Percentiles rank a stretch among this genome's conserved stretches.
Evolutionary conservation across 1,284 basidiomycete genomes (phyloP).

Genomic region (Malassezia sp.): DNA sequence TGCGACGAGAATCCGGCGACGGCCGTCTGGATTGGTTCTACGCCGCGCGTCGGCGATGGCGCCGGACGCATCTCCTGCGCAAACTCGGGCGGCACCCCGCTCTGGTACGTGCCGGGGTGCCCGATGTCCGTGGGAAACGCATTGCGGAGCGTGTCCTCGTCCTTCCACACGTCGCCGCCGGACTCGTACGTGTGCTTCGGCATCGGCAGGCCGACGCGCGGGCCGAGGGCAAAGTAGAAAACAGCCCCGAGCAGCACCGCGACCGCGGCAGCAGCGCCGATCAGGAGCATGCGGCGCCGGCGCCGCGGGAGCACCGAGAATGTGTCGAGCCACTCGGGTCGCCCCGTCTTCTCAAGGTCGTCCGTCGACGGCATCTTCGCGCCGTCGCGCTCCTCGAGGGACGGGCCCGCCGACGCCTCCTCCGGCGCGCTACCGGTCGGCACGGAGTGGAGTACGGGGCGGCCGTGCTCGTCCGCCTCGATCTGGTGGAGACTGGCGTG

Average conservation of each 20-base stretch:
- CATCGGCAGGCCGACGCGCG: constrained; percentile 10
- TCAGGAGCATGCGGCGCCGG: not conserved
- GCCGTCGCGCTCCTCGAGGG: not conserved
- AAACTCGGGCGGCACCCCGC: constrained; percentile 28
- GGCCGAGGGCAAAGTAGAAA: constrained; percentile 32
- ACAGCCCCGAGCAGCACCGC: constrained; percentile 20
- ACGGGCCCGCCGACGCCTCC: not conserved
- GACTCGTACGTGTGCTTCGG: constrained; percentile 17
- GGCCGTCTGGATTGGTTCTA: constrained; percentile 31
- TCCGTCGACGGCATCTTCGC: not conserved
- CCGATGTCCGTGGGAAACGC: constrained; percentile 35
- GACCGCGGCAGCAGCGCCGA: not conserved
- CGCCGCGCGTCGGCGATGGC: constrained; percentile 22
- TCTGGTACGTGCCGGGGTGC: constrained; percentile 34
- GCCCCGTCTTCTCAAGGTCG: constrained; percentile 11
- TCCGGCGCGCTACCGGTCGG: not conserved
- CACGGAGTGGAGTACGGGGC: constrained; percentile 8
- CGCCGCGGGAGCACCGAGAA: not conserved
- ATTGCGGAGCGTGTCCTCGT: constrained; percentile 13
- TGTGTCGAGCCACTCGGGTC: constrained; percentile 12
- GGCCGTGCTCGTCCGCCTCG: constrained; percentile 9
- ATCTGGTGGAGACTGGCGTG: constrained; percentile 10
- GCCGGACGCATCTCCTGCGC: constrained; percentile 35
- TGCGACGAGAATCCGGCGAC: constrained; percentile 22
- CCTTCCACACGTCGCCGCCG: constrained; percentile 27